Percentiles rank a stretch among this genome's conserved stretches.
Evolutionary conservation across 1,284 basidiomycete genomes (phyloP).

Genomic region (Dichomitus squalens): DNA sequence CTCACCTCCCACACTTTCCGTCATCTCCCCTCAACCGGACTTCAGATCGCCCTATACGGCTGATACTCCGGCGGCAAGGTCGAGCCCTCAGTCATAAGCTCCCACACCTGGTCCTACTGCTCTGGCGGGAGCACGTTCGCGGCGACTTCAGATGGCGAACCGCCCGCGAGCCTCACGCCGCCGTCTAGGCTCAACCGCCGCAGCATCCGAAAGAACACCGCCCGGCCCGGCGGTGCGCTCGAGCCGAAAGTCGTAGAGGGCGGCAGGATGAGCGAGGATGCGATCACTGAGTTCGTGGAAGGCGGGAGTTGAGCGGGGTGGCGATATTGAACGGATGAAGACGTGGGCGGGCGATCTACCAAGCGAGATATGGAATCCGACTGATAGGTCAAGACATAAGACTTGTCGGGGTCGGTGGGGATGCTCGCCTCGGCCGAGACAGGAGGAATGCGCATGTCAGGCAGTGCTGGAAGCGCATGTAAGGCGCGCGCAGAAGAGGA

Average conservation of each 20-base stretch:
- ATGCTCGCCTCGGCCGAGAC: background rate
- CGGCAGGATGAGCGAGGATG: background rate
- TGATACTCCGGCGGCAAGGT: conserved; percentile 13
- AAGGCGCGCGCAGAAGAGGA: too few relatives aligned
- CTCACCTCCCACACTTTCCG: background rate
- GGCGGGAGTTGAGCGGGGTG: background rate
- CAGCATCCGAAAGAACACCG: background rate
- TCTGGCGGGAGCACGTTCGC: conserved; percentile 1
- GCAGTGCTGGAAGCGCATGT: background rate
- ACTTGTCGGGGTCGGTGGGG: background rate
- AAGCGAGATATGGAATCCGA: background rate
- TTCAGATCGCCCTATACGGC: background rate
- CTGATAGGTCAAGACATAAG: background rate
- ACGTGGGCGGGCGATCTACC: background rate
- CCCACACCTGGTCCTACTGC: conserved; percentile 8
- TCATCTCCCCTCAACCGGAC: background rate
- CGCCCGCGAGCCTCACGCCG: conserved; percentile 11
- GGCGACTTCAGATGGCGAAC: background rate
- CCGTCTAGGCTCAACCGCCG: conserved; percentile 13
- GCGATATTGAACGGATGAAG: background rate
- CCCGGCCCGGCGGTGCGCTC: background rate
- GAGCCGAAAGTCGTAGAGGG: too few relatives aligned
- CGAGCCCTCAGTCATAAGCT: conserved; percentile 9
- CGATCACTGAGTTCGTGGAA: background rate
- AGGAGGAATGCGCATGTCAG: background rate